Evolutionary conservation across 257 asterid genomes (phyloP), one percentile per base, ranked within the genome.

Genomic region (Solanum acaule): DNA sequence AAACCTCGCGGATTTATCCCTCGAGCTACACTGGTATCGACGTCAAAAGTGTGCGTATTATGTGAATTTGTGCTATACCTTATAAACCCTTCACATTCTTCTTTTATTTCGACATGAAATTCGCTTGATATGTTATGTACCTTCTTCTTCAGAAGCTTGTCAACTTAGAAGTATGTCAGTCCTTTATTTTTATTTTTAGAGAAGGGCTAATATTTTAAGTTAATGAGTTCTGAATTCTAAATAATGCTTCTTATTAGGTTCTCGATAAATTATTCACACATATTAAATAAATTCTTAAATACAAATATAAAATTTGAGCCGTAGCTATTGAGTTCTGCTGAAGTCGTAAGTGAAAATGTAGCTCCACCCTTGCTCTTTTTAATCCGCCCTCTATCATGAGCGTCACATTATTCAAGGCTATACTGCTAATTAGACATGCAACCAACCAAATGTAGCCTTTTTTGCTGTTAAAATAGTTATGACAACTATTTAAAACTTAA

Each of bases 401-500:
- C 3, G n/a, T 29, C 38, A 33, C 78, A 16, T 73, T 20, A 34
- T 73, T 34, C 40, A 75, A 61, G 81, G 63, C 14, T 75, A 11
- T 15, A 6, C 23, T 3, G n/a, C 0, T 59, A 59, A 8, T 65
- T 13, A 68, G 76, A 85, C 83, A 91, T 81, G 85, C 87, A 71
- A 65, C 90, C 91, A 90, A 88, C 89, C 85, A 88, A 82, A 82
- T 89, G 91, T 70, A 77, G 87, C 70, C 87, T 83, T 84, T 89
- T 86, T 23, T 77, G 23, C 11, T 61, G 42, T 22, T 9, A 79
- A 79, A 38, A 77, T 42, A 15, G 38, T 15, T 4, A 46, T 29
- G 42, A 18, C 18, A 49, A 49, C 6, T 82, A 49, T 82, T 49
- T 82, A 82, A 49, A 82, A 9, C 14, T 81, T 81, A 1, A 10